Evolutionary conservation across 768 basidiomycete species (phyloP), one percentile per base, ranked within the genome.

Genomic region (Podaxis pistillaris): DNA sequence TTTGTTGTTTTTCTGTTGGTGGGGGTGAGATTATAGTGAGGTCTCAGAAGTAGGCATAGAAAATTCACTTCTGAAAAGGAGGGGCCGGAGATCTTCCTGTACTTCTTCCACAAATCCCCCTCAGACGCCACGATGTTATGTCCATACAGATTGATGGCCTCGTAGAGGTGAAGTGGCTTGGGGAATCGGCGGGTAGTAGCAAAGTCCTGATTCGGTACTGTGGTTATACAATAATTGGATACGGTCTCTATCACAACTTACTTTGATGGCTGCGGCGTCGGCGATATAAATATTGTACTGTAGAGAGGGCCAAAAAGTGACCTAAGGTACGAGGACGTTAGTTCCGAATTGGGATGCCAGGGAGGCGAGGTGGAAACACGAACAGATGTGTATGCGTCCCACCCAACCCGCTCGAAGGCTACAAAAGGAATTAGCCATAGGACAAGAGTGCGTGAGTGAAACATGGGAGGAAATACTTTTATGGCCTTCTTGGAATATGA

Each of bases 51-150:
- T 19, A 38, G 47, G 37, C 26, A 47, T n/a, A 44, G 13, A 64
- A 51, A 64, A 65, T 73, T 49, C 59, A 86, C 86, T 70, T 87
- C 86, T 5, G 84, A 84, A 69, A 89, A 89, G 0, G 86, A 82
- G n/a, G 87, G 86, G 1, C 84, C 85, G 17, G 81, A 74, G 46
- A 89, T 81, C 69, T 84, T 86, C 51, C 87, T 73, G 64, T 86
- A 86, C 33, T 81, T 80, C 70, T 87, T 87, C 87, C 87, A 90
- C 63, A 84, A 78, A 3, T 84, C 81, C 22, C 82, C 84, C 66
- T 89, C 88, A 0, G 85, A 83, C 1, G 79, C 81, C n/a, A 90
- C 80, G 49, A 89, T 84, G 65, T 89, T 91, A 5, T 68, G 68
- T 5, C 88, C 88, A 67, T 81, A 89, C 60, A 85, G 76, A 0